Evolutionary conservation across 73 alveolate species (phyloP), one percentile per base, ranked within the genome.

Genomic region (Stentor roeselii): DNA sequence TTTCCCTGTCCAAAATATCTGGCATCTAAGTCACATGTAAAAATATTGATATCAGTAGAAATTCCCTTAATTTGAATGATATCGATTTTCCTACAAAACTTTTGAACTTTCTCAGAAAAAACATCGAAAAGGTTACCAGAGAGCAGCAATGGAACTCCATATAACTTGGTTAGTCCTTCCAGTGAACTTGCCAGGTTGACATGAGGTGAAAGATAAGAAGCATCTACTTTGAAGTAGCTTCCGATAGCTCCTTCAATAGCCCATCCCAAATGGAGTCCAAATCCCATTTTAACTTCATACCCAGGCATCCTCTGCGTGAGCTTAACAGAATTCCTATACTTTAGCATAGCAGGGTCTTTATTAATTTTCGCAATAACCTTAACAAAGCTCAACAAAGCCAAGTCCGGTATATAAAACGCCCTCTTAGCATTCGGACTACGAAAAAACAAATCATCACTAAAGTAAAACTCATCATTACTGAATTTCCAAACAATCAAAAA

Each of bases 401-500:
- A 21, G 75, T 76, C 84, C 37, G 84, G n/a, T 67, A 30, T 11
- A 1, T 30, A 15, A 1, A 30, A 30, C 31, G 32, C 58, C 11
- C 0, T 15, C 31, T 15, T 15, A 27, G n/a, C 32, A 34, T 67
- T 30, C 11, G n/a, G n/a, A 36, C n/a, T 30, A 58, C 74, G 27
- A 1, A 11, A 21, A 27, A 21, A 21, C 41, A 21, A n/a, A 30
- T 30, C 14, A 32, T 32, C 37, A 2, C 21, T 21, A 21, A 34
- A 14, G 1, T 30, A 21, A 67, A n/a, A 42, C 76, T 75, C 91
- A 86, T 90, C 87, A 59, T 86, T 92, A 61, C 82, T 90, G 83
- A 86, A 92, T 84, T 95, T 95, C 99, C 99, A 95, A 37, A 92
- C 99, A 36, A 92, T 83, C 39, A 92, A 82, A 82, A 95, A 92